Evolutionary conservation across 345 rosid genomes (phyloP), one percentile per base, ranked within the genome.

Genomic region (Rhizophora mangle): DNA sequence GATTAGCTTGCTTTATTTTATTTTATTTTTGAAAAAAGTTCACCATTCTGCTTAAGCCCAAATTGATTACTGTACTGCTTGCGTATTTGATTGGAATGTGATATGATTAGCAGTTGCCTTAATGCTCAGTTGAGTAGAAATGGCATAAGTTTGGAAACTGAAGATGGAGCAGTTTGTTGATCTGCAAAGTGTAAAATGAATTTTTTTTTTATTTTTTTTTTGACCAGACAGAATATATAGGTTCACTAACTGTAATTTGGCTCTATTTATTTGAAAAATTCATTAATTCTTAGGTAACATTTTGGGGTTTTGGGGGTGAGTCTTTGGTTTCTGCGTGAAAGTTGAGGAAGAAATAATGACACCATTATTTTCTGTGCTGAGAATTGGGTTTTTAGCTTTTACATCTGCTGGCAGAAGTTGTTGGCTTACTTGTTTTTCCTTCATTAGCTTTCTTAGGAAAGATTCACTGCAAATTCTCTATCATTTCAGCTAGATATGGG

Each of bases 401-500:
- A 0, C 18, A 31, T 32, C 32, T 46, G 29, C 34, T 56, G 46
- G 47, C n/a, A 7, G 46, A 56, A 55, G 56, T 63, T 29, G 55
- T 71, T 63, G 34, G 29, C 34, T 10, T 58, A 19, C 22, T 51
- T 31, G 6, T 24, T 16, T 16, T 21, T 1, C 34, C 11, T 22
- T 11, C 3, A 18, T 43, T 2, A 13, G 19, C 18, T 15, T 43
- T 43, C 49, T 13, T 43, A 43, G 18, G 49, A 43, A 43, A 43
- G 60, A 56, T 56, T 22, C 57, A 20, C 19, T n/a, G 29, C 61
- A 31, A 43, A 6, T 49, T 58, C 26, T 59, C 70, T 36, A 56
- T 57, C 27, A 43, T 74, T 59, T 68, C 72, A 67, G 81, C 26
- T 34, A 78, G 79, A 80, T 78, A 95, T 95, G 99, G 97, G 99